Evolutionary conservation across 2,329 filamentous ascomycete species (phyloP).

Genomic region (Pyricularia sp.): DNA sequence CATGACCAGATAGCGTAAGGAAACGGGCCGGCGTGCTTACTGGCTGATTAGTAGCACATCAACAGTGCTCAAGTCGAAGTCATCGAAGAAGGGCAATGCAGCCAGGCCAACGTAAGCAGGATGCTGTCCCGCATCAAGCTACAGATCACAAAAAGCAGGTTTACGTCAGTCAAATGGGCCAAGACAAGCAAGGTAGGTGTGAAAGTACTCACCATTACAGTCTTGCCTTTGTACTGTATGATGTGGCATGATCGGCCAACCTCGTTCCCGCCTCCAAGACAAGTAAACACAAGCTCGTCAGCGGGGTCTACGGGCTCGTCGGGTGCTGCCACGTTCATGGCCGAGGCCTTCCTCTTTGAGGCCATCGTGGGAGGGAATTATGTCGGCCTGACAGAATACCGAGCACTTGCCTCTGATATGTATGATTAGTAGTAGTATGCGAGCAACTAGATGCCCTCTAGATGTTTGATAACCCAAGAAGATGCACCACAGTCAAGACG

Average conservation of each 20-base stretch:
- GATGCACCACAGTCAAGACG: background rate
- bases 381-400: background rate
- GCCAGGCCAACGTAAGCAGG: constrained; percentile 91
- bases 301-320: constrained; percentile 87
- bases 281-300: constrained; percentile 89
- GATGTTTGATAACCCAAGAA: background rate
- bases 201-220: constrained; percentile 69
- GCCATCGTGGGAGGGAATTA: constrained; percentile 47
- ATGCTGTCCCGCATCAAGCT: constrained; percentile 96
- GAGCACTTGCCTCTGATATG: background rate
- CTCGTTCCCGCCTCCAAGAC: constrained; percentile 89
- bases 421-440: background rate
- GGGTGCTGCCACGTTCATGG: constrained; percentile 50
- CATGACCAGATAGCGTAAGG: background rate
- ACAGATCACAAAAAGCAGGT: constrained; percentile 5
- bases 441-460: background rate
- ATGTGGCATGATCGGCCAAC: constrained; percentile 96
- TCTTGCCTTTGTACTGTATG: constrained; percentile 98
- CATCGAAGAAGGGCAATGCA: constrained; percentile 91
- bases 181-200: background rate
- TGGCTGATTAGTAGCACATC: constrained; percentile 97
- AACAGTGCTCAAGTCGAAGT: constrained; percentile 94
- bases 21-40: constrained; percentile 49
- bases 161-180: background rate
- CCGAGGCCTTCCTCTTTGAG: constrained; percentile 79